Evolutionary conservation across 1,284 basidiomycete genomes (phyloP), one percentile per base, ranked within the genome.

Genomic region (Tilletia indica): DNA sequence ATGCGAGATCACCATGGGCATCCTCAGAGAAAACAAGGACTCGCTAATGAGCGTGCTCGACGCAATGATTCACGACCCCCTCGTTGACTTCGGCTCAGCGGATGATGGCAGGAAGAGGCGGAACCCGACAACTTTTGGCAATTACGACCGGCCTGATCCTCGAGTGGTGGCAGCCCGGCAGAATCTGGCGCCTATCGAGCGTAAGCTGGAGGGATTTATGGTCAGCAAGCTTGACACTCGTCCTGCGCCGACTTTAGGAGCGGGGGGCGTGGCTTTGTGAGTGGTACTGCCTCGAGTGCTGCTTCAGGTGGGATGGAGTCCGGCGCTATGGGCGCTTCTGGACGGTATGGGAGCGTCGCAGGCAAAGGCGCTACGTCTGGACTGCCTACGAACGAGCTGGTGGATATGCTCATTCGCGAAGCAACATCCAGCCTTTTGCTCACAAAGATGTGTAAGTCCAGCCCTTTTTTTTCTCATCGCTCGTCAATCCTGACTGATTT

Each of bases 1-100:
- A 0, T 94, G 93, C 77, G 96, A 99, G 86, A 90, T 97, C 72
- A 92, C 95, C 0, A 88, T 99, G 87, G 89, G 91, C 72, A 87
- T 98, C 42, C 88, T 99, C 45, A 89, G 94, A 39, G 90, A 92
- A 76, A 96, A 99, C 87, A 92, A 91, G 81, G 95, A 98, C 84
- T 92, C 92, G 69, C 87, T 99, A 73, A 96, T 97, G 91, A 96
- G 91, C 83, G 93, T 99, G 0, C 88, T 99, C 49, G 96, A 99
- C 82, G 93, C 97, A 0, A 99, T 99, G 85, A 90, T 98, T 47
- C 97, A 99, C 80, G 97, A 99, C 85, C 97, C 97, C 0, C 88
- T 99, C 2, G 92, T 96, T 39, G 97, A 99, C 85, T 99, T 94
- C 93, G 91, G 94, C 73, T 91, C 93, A 68, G 85, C 71, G 78